Percentiles rank a stretch among this genome's conserved stretches.
Conservation (phyloP, 139 green algal genomes). For the Limnomonas spitsbergensis region DNA sequence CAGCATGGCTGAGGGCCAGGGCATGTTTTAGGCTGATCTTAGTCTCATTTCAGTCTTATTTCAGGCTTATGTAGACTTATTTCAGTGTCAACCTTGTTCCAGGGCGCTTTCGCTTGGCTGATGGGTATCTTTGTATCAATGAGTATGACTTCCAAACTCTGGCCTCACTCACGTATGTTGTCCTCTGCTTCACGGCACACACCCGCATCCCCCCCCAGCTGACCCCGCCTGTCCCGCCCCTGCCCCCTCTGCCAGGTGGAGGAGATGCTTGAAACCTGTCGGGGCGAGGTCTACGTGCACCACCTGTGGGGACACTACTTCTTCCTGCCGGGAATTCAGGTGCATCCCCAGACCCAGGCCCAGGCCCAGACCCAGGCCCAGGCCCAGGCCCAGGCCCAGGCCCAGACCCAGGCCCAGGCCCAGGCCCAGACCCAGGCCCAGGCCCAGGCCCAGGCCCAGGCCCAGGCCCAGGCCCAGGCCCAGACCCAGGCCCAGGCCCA, state of each 20-base stretch:
- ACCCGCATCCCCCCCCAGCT: no score
- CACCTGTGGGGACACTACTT: not conserved
- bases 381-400: not conserved
- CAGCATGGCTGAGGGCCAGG: no score
- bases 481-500: not conserved
- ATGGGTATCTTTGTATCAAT: no score
- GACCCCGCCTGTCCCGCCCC: no score
- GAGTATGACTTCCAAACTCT: no score
- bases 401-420: not conserved
- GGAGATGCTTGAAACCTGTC: not conserved
- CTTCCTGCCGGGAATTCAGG: not conserved
- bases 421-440: not conserved
- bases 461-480: slow-evolving; percentile 1
- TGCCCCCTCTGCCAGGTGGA: not conserved
- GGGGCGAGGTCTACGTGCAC: not conserved
- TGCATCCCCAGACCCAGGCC: not conserved
- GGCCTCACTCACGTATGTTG: no score
- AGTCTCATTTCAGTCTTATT: no score
- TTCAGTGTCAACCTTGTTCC: no score
- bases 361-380: not conserved
- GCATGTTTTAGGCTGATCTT: no score
- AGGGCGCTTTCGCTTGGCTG: no score
- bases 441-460: slow-evolving; percentile 1
- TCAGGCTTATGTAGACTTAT: no score
- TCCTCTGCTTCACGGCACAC: no score